Base-by-base conservation (phyloP, 1,139 yeast genomes). In the Taiozyma onychis region DNA sequence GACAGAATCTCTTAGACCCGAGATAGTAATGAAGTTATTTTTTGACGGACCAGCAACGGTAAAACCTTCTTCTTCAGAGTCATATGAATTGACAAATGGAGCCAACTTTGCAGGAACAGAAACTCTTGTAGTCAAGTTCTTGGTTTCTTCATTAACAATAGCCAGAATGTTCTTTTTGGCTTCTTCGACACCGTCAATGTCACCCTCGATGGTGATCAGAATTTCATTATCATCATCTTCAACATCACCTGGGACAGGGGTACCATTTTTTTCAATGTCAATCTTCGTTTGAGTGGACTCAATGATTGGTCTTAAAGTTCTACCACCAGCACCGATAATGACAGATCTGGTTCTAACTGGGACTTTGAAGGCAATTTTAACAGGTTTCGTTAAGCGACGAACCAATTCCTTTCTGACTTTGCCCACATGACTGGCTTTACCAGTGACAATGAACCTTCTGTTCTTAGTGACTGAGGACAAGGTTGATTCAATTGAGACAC, bases 261-360 rank as follows among this genome's bases (percentile, higher is more conserved):
- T 42, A 14, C 39, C 51, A 24, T 61, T 67, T 46, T 66, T 66
- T 47, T 70, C 72, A 62, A 93, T 81, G 62, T 90, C 90, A 64
- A 93, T 80, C 61, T 76, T 85, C 50, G 88, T 89, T 49, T 81
- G 87, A 55, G 87, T 78, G 45, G 80, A 75, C 50, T 78, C 85
- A 51, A 87, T 77, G 59, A 95, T 88, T 52, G 93, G 90, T 64
- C 83, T 87, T 68, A 95, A 80, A 56, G 77, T 86, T 58, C 78
- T 78, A 63, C 99, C 99, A 67, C 85, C 88, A 45, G 93, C 79
- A 52, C 99, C 99, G 70, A 95, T 90, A 56, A 95, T 80, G 52
- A 81, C 78, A 4, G 96, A 78, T 67, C 96, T 81, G 49, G 89
- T 78, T 59, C 80, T 80, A 28, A 93, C 79, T 41, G 99, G 98